A percentile compares a stretch with the other conserved stretches of the same genome.
phyloP scores from a whole-genome alignment of 257 asterid species.

The Euphrasia confusa region DNA sequence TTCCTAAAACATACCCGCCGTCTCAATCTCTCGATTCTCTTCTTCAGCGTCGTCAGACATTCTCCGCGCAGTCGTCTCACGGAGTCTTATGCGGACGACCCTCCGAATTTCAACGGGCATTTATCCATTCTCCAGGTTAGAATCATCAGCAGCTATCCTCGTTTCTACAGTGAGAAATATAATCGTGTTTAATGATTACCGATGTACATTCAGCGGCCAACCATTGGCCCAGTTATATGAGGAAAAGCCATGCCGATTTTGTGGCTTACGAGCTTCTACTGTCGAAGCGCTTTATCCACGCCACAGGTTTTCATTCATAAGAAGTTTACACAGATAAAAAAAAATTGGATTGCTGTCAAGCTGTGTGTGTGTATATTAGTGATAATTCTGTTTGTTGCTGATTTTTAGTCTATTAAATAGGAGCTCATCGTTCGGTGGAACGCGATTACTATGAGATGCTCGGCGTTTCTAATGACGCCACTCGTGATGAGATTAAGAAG shows the following conservation, averaged over 20 bases:
- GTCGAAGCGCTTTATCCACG: constrained; percentile 55
- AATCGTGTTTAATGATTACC: constrained; percentile 8
- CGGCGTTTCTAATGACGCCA: constrained; percentile 67
- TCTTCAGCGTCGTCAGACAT: constrained; percentile 33
- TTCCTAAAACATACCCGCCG: not conserved
- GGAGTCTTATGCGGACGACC: constrained; percentile 29
- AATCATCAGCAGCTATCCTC: constrained; percentile 1
- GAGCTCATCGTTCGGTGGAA: constrained; percentile 36
- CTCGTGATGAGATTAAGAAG: constrained; percentile 73
- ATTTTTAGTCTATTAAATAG: constrained; percentile 30
- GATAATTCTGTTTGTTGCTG: constrained; percentile 13
- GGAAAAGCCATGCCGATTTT: constrained; percentile 28
- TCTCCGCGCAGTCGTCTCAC: constrained; percentile 29
- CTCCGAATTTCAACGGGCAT: constrained; percentile 33
- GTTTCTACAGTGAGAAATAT: not conserved
- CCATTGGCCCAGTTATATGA: constrained; percentile 27
- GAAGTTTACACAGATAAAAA: not conserved
- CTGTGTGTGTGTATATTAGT: not conserved
- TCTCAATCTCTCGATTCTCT: constrained; percentile 15
- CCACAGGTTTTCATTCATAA: constrained; percentile 54
- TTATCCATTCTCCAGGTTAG: constrained; percentile 49
- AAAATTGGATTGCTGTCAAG: not conserved
- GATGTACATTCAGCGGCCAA: constrained; percentile 31
- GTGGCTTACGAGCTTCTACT: constrained; percentile 30
- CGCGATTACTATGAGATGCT: constrained; percentile 74